Evolutionary conservation across 306 rosid species (phyloP).

Genomic region (Acmispon strigosus): DNA sequence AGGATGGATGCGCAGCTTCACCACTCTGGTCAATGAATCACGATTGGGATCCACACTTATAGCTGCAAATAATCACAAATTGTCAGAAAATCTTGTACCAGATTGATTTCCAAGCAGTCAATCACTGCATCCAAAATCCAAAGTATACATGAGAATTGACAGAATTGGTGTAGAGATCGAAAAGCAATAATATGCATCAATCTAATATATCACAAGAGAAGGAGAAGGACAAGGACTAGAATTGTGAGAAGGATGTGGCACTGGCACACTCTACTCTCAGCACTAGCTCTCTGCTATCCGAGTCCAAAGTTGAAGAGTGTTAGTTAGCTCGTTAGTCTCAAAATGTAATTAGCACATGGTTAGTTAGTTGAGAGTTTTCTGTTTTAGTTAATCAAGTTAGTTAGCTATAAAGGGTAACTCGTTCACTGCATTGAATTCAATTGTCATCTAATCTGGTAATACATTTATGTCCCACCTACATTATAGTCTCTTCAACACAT

Average conservation of each 20-base stretch:
- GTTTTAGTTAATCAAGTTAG: no score
- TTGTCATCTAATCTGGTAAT: not conserved
- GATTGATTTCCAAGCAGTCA: not conserved
- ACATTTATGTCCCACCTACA: no score
- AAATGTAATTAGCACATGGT: no score
- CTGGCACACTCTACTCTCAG: no score
- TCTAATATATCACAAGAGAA: not conserved
- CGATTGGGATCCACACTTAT: slow-evolving; percentile 42
- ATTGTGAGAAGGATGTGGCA: no score
- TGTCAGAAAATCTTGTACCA: not conserved
- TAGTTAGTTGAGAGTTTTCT: no score
- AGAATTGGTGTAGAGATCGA: not conserved
- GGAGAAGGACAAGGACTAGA: no score
- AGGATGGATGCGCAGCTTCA: slow-evolving; percentile 65
- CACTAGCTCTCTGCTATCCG: no score
- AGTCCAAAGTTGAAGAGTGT: no score
- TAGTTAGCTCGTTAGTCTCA: no score
- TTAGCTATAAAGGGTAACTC: no score
- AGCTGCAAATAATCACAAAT: slow-evolving; percentile 38
- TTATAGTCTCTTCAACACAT: no score
- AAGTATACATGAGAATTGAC: not conserved
- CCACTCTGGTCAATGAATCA: slow-evolving; percentile 30
- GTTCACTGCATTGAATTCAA: not conserved
- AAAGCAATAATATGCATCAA: not conserved
- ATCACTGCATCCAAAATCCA: not conserved